Percentiles rank a stretch among this genome's conserved stretches.
phyloP scores from a whole-genome alignment of 495 filamentous ascomycete species.

The Bathelium albidoporum region DNA sequence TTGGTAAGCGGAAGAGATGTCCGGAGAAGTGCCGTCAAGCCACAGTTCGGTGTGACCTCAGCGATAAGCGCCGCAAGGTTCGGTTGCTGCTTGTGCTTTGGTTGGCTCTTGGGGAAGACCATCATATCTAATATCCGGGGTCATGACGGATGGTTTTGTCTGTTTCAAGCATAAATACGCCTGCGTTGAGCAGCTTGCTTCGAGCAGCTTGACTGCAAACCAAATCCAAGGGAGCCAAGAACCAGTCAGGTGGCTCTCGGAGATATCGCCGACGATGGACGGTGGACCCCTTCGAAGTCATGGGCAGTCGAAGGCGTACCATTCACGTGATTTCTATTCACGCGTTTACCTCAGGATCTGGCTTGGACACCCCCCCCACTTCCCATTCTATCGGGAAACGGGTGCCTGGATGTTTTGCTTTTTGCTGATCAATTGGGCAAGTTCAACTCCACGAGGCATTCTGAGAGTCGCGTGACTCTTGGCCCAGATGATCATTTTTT shows the following conservation, averaged over 20 bases:
- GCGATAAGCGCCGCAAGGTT: conserved; percentile 2
- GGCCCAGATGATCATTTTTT: not conserved
- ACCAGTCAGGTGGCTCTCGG: not conserved
- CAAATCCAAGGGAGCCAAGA: not conserved
- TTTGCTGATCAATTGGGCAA: not conserved
- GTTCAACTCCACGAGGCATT: not conserved
- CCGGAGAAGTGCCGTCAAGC: not conserved
- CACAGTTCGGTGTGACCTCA: not conserved
- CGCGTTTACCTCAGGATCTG: not conserved
- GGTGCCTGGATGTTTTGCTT: not conserved
- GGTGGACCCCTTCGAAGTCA: not conserved
- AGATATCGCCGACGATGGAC: not conserved
- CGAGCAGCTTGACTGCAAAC: not conserved
- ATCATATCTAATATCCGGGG: conserved; percentile 1
- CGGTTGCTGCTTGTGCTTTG: not conserved
- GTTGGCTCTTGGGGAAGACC: not conserved
- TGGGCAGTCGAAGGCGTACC: too few relatives aligned
- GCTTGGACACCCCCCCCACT: not conserved
- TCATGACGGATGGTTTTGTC: conserved; percentile 4
- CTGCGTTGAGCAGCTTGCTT: not conserved
- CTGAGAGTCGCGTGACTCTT: not conserved
- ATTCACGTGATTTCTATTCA: not conserved
- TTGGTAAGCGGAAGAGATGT: not conserved
- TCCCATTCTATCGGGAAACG: not conserved
- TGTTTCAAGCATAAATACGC: too few relatives aligned